Percentiles rank a stretch among this genome's conserved stretches.
These are phyloP conservation scores for Alnus rubra DNA, from an alignment of 306 rosid genomes.

Conservation along the genomic window DNA sequence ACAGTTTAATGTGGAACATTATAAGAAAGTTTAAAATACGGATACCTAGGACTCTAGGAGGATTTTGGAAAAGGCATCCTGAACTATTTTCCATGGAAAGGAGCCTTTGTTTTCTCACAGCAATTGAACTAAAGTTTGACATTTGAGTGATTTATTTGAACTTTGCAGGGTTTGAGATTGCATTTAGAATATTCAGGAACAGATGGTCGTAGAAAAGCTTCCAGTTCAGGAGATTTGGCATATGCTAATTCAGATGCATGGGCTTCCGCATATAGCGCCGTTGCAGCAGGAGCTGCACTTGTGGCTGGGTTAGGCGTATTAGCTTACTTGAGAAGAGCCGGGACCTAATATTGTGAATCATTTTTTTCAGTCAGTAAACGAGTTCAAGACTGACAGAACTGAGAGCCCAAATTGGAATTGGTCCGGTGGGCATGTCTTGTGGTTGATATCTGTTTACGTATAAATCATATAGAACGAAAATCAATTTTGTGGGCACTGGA, in stretches of 20 bases:
- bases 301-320: constrained; percentile 65
- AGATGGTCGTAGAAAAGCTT: constrained; percentile 25
- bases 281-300: constrained; percentile 78
- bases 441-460: constrained; percentile 35
- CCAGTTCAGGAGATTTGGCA: constrained; percentile 37
- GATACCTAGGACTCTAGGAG: neutral
- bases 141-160: neutral
- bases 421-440: constrained; percentile 32
- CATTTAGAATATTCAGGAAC: constrained; percentile 78
- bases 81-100: neutral
- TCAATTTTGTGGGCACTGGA: neutral
- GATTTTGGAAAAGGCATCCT: neutral
- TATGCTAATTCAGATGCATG: constrained; percentile 55
- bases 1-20: neutral
- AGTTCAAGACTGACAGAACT: neutral
- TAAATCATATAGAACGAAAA: constrained; percentile 12
- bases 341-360: constrained; percentile 17
- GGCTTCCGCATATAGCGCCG: constrained; percentile 58
- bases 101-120: neutral
- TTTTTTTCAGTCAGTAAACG: neutral
- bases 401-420: constrained; percentile 13
- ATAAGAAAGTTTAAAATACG: neutral
- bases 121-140: neutral
- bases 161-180: constrained; percentile 79
- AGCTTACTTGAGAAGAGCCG: constrained; percentile 51